Evolutionary conservation across 805 yeast species (phyloP), one percentile per base, ranked within the genome.

Genomic region (Saccharomycopsis fermentans): DNA sequence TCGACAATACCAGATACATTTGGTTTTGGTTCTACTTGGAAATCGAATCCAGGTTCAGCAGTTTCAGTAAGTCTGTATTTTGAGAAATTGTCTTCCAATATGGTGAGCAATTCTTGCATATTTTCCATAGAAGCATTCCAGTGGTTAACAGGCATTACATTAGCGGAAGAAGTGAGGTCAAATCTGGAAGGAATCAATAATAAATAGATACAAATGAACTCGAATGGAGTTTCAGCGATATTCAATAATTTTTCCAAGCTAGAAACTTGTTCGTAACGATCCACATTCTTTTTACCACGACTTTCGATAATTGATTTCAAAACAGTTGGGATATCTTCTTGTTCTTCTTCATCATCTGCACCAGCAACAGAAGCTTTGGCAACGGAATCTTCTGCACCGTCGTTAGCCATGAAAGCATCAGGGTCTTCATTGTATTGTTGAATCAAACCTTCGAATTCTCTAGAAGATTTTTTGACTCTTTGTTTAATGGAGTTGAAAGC

Each of bases 231-330:
- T 50, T 74, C 72, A 11, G 81, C 75, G 58, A 84, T 77, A 11
- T 73, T 66, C 21, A 67, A 65, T 54, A 79, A 65, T 62, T 88
- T 75, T 73, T 87, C 96, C 68, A 94, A 77, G 52, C 79, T 76
- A 58, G 75, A 74, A 63, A 90, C 81, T 72, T 92, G 96, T 71
- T 88, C 96, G 63, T 70, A 71, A 63, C 84, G 82, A 71, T 92
- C 96, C 63, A 90, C 86, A 71, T 89, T 90, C 78, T 89, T 92
- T 78, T 91, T 91, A 77, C 99, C 99, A 75, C 99, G 85, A 55
- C 90, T 79, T 72, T 94, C 98, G 61, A 87, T 75, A 59, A 94
- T 83, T 57, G 82, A 72, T 70, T 85, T 81, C 70, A 94, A 78
- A 37, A 87, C 81, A 59, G 83, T 76, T 76, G 91, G 90, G 58